Evolutionary conservation across 176 grass and related monocot genomes (phyloP), one percentile per base, ranked within the genome.

Genomic region (Areca catechu): DNA sequence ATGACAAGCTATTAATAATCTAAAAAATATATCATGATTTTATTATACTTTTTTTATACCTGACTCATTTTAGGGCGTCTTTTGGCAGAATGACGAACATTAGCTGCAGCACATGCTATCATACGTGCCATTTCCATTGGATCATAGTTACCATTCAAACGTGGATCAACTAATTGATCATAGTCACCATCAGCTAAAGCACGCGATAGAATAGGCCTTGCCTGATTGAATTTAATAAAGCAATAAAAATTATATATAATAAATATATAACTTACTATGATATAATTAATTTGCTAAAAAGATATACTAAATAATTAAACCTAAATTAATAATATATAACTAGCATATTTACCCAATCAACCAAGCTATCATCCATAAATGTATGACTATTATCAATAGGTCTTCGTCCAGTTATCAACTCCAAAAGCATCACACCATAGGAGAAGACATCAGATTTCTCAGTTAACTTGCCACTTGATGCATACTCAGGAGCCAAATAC

Each of bases 21-120:
- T 4, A 20, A 16, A 48, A 27, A 15, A 34, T n/a, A 59, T 34
- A 71, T 63, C 19, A 49, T 24, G 61, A 30, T 30, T 18, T 15
- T 57, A 18, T 21, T 48, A 5, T 22, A 16, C n/a, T n/a, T 56
- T 25, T 5, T 16, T 10, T 20, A 5, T 68, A 84, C 86, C 77
- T 89, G 86, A 65, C 86, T 89, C 86, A 89, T 89, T 62, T 68
- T 89, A 3, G 86, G 86, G 15, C 81, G 81, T 22, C 56, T 84
- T 58, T 55, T 72, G 4, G 81, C 74, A 7, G 86, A 81, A 18
- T 89, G 81, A 20, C 86, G 81, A 79, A 89, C 81, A 14, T 65
- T 49, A 29, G 77, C 81, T 7, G 81, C 86, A 7, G 81, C 86
- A 27, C 63, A 61, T 10, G 81, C 81, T 16, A 71, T 70, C 65